A percentile compares a stretch with the other conserved stretches of the same genome.
phyloP scores from a whole-genome alignment of 352 stramenopile genomes.

The Thraustochytrium striatum region DNA sequence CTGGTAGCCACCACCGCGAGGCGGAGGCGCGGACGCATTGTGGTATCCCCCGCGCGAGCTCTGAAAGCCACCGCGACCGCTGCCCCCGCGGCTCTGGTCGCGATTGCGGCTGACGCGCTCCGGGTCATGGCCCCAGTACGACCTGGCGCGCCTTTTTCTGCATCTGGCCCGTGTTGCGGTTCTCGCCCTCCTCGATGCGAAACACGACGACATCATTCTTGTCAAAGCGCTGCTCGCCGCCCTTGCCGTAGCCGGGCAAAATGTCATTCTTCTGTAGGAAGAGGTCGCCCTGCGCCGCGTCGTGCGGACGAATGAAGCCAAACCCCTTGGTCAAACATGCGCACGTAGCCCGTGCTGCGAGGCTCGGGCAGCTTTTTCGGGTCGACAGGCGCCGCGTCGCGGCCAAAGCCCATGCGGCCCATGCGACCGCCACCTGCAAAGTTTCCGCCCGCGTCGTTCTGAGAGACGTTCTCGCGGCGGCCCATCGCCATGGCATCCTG shows the following conservation, averaged over 20 bases:
- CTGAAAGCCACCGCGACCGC: background rate
- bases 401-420: background rate
- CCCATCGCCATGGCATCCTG: background rate
- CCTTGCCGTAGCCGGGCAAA: slow-evolving; percentile 30
- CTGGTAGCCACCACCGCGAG: too few relatives aligned
- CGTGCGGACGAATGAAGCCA: slow-evolving; percentile 48
- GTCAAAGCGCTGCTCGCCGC: slow-evolving; percentile 43
- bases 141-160: slow-evolving; percentile 43
- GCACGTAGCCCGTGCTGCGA: slow-evolving; percentile 13
- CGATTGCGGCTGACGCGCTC: background rate
- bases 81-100: background rate
- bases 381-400: slow-evolving; percentile 5
- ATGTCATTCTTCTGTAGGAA: slow-evolving; percentile 38
- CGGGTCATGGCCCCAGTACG: slow-evolving; percentile 28
- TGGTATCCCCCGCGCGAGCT: too few relatives aligned
- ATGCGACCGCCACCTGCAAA: background rate
- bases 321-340: slow-evolving; percentile 46
- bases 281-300: slow-evolving; percentile 14
- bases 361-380: slow-evolving; percentile 11
- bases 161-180: background rate
- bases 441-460: background rate
- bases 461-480: background rate
- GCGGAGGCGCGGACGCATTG: too few relatives aligned
- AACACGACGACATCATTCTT: slow-evolving; percentile 42
- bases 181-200: slow-evolving; percentile 38